Evolutionary conservation across 345 rosid species (phyloP).

Genomic region (Arabidopsis arenosa): DNA sequence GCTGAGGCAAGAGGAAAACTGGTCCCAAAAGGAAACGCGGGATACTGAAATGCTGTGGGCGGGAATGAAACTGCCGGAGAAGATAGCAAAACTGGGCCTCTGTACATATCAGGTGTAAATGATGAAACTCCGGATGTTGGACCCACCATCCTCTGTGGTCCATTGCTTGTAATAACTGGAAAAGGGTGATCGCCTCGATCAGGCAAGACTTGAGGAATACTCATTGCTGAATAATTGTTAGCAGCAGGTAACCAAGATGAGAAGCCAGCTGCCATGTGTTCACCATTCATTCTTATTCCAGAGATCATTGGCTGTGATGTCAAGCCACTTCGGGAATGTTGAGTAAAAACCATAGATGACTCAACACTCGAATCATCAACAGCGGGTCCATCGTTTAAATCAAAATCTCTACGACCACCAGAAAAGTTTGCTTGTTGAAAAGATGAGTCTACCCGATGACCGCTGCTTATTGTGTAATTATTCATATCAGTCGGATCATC

Average conservation of each 20-base stretch:
- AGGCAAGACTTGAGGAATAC: slow-evolving; percentile 64
- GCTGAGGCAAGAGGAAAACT: slow-evolving; percentile 66
- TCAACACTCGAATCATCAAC: slow-evolving; percentile 64
- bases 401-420: slow-evolving; percentile 63
- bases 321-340: slow-evolving; percentile 51
- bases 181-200: slow-evolving; percentile 76
- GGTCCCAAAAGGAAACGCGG: slow-evolving; percentile 65
- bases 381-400: slow-evolving; percentile 86
- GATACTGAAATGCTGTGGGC: slow-evolving; percentile 72
- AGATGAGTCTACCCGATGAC: slow-evolving; percentile 48
- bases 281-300: slow-evolving; percentile 55
- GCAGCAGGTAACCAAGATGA: slow-evolving; percentile 74
- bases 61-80: slow-evolving; percentile 79
- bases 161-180: slow-evolving; percentile 60
- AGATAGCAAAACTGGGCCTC: slow-evolving; percentile 74
- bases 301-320: slow-evolving; percentile 60
- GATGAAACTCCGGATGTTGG: slow-evolving; percentile 59
- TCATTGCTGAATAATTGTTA: slow-evolving; percentile 59
- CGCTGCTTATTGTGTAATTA: slow-evolving; percentile 46
- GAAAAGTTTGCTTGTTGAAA: slow-evolving; percentile 44
- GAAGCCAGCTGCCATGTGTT: slow-evolving; percentile 58
- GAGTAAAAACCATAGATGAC: slow-evolving; percentile 53
- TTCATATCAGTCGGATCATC: slow-evolving; percentile 68
- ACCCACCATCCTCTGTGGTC: slow-evolving; percentile 70
- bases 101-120: slow-evolving; percentile 60